Evolutionary conservation across 257 asterid genomes (phyloP).

Genomic region (Nemophila menziesii): DNA sequence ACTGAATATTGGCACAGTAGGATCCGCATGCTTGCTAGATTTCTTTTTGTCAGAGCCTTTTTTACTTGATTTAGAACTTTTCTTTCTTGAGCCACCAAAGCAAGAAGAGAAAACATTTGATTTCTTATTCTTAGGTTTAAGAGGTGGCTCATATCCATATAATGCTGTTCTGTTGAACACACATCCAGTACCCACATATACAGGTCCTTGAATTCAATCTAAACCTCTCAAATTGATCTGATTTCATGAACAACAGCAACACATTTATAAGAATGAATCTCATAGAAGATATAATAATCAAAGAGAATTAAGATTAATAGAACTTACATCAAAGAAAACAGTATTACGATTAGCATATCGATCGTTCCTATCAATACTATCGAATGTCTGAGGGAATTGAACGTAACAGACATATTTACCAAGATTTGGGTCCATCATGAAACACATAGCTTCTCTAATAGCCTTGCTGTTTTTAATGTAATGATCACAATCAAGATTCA

Average conservation of each 20-base stretch:
- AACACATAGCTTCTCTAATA: slow-evolving; percentile 19
- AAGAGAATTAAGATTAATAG: slow-evolving; percentile 2
- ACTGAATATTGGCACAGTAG: slow-evolving; percentile 40
- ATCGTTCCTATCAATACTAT: slow-evolving; percentile 19
- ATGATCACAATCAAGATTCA: slow-evolving; percentile 21
- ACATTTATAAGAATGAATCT: too few species aligned
- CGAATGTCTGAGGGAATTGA: slow-evolving; percentile 20
- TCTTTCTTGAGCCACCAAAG: slow-evolving; percentile 33
- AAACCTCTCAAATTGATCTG: slow-evolving; percentile 74
- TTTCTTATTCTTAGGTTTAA: slow-evolving; percentile 35
- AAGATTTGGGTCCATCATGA: slow-evolving; percentile 19
- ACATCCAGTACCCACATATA: slow-evolving; percentile 66
- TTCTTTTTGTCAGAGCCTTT: slow-evolving; percentile 45
- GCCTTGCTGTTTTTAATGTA: slow-evolving; percentile 22
- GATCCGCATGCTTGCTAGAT: slow-evolving; percentile 34
- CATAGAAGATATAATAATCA: neutral
- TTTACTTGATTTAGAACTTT: slow-evolving; percentile 25
- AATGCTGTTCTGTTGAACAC: slow-evolving; percentile 62
- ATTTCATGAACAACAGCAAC: slow-evolving; percentile 3
- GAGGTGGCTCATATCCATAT: slow-evolving; percentile 48
- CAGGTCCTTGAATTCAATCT: slow-evolving; percentile 73
- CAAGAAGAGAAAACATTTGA: slow-evolving; percentile 41
- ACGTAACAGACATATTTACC: slow-evolving; percentile 16
- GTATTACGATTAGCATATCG: slow-evolving; percentile 19
- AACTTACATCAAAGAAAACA: slow-evolving; percentile 21